Percentiles rank a stretch among this genome's conserved stretches.
Evolutionary conservation across 352 stramenopile species (phyloP).

Genomic region (Phytophthora nicotianae): DNA sequence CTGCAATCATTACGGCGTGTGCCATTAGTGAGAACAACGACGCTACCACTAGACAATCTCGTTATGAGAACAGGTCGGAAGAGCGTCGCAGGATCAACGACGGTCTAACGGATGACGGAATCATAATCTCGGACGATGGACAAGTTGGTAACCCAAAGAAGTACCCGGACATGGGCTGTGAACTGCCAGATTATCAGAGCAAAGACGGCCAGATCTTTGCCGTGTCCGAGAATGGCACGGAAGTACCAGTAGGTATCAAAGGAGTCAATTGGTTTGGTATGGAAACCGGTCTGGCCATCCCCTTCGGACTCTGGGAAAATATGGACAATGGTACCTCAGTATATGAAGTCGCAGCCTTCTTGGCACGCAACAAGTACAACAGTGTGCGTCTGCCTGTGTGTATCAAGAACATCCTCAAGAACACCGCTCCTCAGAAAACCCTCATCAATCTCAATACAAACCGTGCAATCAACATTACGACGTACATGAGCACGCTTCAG

Average conservation of each 20-base stretch:
- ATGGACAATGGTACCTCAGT: conserved; percentile 72
- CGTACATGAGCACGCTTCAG: conserved; percentile 60
- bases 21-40: conserved; percentile 36
- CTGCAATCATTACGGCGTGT: conserved; percentile 50
- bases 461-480: conserved; percentile 62
- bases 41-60: conserved; percentile 18
- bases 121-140: conserved; percentile 52
- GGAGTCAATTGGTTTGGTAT: conserved; percentile 81
- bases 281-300: conserved; percentile 56
- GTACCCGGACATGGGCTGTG: conserved; percentile 53
- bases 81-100: conserved; percentile 44
- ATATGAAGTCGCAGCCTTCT: conserved; percentile 66
- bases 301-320: conserved; percentile 81
- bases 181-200: conserved; percentile 61
- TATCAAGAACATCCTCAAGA: conserved; percentile 58
- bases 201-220: conserved; percentile 57
- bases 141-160: conserved; percentile 53
- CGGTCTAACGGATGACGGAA: conserved; percentile 32
- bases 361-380: conserved; percentile 74
- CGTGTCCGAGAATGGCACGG: conserved; percentile 53
- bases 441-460: conserved; percentile 69
- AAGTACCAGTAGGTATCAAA: conserved; percentile 58
- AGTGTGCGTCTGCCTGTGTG: conserved; percentile 59
- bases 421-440: conserved; percentile 40
- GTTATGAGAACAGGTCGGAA: conserved; percentile 35